Percentiles rank a stretch among this genome's conserved stretches.
Conservation (phyloP, 2,329 filamentous ascomycete genomes). For the Ceratocystis smalleyi region DNA sequence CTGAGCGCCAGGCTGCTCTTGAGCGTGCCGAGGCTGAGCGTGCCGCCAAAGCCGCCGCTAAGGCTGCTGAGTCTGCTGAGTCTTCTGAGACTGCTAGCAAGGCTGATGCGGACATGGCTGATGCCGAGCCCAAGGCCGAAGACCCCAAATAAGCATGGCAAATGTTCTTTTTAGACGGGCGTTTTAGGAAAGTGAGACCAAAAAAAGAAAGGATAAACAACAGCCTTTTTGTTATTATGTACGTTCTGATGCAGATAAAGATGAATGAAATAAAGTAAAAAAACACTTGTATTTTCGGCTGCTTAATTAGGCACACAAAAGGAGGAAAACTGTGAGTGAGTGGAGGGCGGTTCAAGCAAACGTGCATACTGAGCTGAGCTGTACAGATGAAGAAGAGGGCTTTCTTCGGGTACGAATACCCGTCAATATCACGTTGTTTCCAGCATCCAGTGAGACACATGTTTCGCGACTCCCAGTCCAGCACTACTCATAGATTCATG, state of each 20-base stretch:
- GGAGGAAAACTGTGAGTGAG: neutral
- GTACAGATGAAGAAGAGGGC: neutral
- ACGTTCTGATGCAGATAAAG: conserved; percentile 9
- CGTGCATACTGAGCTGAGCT: neutral
- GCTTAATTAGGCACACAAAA: neutral
- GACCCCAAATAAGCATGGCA: conserved; percentile 18
- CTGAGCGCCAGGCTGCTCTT: conserved; percentile 63
- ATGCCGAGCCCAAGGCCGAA: conserved; percentile 42
- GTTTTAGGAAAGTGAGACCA: conserved; percentile 5
- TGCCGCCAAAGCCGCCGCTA: conserved; percentile 50
- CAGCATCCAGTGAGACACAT: too few species aligned
- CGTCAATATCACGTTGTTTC: neutral
- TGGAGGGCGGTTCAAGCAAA: neutral
- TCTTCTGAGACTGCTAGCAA: conserved; percentile 27
- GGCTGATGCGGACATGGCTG: conserved; percentile 49
- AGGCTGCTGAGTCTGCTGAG: conserved; percentile 37
- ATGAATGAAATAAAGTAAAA: conserved; percentile 10
- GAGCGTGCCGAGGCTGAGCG: conserved; percentile 65
- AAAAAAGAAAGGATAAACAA: conserved; percentile 7
- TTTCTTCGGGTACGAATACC: neutral
- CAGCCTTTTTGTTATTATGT: conserved; percentile 4
- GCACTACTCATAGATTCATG: neutral
- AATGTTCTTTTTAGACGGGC: conserved; percentile 10
- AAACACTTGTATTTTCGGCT: neutral
- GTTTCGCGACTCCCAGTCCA: too few species aligned